Conservation (phyloP, 495 filamentous ascomycete genomes). For the Penicillium antarcticum region DNA sequence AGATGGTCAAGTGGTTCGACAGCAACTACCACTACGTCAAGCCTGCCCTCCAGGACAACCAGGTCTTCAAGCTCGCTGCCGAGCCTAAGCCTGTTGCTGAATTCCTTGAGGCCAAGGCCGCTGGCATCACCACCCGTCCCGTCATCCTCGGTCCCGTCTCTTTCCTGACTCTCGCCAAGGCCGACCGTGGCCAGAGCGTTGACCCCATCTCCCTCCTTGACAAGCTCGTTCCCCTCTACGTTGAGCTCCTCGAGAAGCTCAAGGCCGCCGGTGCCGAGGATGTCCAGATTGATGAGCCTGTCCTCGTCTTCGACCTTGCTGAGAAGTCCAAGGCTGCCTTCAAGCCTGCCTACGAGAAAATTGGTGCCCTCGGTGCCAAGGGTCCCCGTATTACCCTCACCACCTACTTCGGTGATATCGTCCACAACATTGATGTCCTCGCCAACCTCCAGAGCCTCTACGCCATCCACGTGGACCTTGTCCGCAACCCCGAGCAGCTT, state of each 20-base stretch:
- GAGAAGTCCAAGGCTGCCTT: conserved; percentile 90
- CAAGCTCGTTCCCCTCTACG: conserved; percentile 88
- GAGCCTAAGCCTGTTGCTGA: conserved; percentile 92
- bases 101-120: conserved; percentile 96
- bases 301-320: conserved; percentile 88
- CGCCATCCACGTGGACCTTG: conserved; percentile 90
- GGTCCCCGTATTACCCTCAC: conserved; percentile 80
- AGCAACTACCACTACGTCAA: conserved; percentile 99
- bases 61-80: conserved; percentile 82
- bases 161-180: conserved; percentile 94
- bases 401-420: conserved; percentile 98
- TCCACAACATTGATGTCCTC: conserved; percentile 94
- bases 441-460: conserved; percentile 64
- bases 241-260: conserved; percentile 82
- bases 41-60: conserved; percentile 92
- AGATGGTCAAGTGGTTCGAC: conserved; percentile 99
- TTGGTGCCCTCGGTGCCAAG: conserved; percentile 68
- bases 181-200: conserved; percentile 87
- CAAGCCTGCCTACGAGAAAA: conserved; percentile 93
- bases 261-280: conserved; percentile 91
- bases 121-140: conserved; percentile 86
- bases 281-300: conserved; percentile 97
- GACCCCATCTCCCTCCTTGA: conserved; percentile 89
- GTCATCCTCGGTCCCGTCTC: conserved; percentile 94
- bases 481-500: conserved; percentile 96